Base-by-base conservation (phyloP, 257 asterid genomes). In the Solanum sitiens region DNA sequence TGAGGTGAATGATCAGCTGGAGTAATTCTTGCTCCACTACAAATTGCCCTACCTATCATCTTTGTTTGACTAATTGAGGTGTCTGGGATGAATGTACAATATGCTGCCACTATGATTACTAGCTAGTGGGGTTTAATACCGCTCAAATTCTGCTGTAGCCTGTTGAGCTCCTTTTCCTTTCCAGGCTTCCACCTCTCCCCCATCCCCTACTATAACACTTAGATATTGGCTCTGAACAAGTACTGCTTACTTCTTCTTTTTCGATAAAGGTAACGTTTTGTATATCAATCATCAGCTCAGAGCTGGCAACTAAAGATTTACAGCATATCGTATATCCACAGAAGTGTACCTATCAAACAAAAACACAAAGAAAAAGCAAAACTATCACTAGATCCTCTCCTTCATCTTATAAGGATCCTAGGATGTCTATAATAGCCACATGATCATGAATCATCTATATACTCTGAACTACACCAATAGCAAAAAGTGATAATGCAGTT, bases 1-100 rank as follows among this genome's bases (percentile, higher is more conserved):
- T 93, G 95, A 92, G 91, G 99, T 94, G 90, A 89, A 93, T 88
- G 63, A 88, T 33, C 86, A 50, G 12, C 86, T 50, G 65, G 86
- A 82, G 21, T 50, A 50, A 80, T 80, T 33, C 21, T 50, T 20
- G 45, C 71, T 82, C 45, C 86, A 82, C 30, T 14, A 30, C 20
- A 32, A 82, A 32, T 82, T 82, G 21, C 44, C 42, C 70, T 50
- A 18, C 45, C 45, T 50, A 32, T 84, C 83, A 44, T 86, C 59
- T 71, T 40, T 33, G 73, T 87, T 68, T 84, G 45, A 35, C 39
- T 25, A 70, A 86, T 59, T 87, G 47, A 35, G 47, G 35, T 68
- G 87, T 89, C 42, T 83, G 63, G 27, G n/a, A 82, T 82, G 85
- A 47, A 80, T 45, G 67, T 9, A 27, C 3, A 47, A 80, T 20